phyloP scores from a whole-genome alignment of 495 filamentous ascomycete genomes.

The Daldinia concentrica region DNA sequence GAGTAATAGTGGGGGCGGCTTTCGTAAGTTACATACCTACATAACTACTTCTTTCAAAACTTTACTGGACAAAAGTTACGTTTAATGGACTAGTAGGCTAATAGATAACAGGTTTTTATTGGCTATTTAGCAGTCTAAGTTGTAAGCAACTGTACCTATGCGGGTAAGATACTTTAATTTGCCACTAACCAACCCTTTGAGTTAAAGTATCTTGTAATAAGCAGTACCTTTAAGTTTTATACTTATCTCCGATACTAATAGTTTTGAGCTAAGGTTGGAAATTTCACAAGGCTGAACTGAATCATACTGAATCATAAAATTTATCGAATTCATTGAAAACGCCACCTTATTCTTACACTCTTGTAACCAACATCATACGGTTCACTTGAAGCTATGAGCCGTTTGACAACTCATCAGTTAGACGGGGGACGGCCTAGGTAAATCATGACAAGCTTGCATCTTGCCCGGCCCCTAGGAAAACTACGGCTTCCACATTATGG shows the following conservation, averaged over 20 bases:
- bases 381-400: conserved; percentile 31
- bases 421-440: conserved; percentile 21
- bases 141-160: neutral
- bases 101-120: neutral
- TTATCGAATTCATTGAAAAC: neutral
- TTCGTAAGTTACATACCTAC: too few relatives aligned
- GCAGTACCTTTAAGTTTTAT: neutral
- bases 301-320: neutral
- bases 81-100: neutral
- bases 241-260: neutral
- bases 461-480: conserved; percentile 22
- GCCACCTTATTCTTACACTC: neutral
- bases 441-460: conserved; percentile 30
- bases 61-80: neutral
- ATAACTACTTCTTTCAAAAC: conserved; percentile 8
- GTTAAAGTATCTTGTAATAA: neutral
- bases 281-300: neutral
- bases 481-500: conserved; percentile 3
- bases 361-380: neutral
- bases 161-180: neutral
- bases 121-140: neutral
- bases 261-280: neutral
- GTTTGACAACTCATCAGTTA: conserved; percentile 16
- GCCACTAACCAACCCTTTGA: neutral
- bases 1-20: conserved; percentile 37